Evolutionary conservation across 495 filamentous ascomycete genomes (phyloP), one percentile per base, ranked within the genome.

Genomic region (Penicillium canariense): DNA sequence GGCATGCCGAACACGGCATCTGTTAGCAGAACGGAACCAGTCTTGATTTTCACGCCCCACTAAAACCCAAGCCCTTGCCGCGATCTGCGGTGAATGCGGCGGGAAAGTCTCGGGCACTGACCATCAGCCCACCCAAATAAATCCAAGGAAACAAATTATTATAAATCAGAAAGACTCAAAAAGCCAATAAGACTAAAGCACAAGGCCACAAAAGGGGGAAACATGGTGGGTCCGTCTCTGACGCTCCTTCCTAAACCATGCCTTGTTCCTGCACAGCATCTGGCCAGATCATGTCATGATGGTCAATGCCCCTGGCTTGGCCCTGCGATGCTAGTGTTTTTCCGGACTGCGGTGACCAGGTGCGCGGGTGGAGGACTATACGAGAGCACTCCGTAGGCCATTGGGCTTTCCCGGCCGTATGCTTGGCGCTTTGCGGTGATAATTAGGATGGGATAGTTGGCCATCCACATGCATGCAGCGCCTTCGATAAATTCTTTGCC

Each of bases 1-100:
- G 61, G 61, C 50, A 63, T 63, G 53, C 56, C 57, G 56, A 57
- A 38, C 31, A 55, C 56, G 57, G 60, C 52, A 60, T 57, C 54
- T 34, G n/a, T 18, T 42, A 35, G 49, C 42, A 31, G 39, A 36
- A 42, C 60, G 59, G 54, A 60, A 60, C 51, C 60, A 55, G 32
- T 48, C 28, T 49, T 43, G 43, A 47, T 55, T 62, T 52, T 62
- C 52, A 39, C 15, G 58, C 47, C 64, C 64, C 60, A 60, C 58
- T 52, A 23, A 25, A n/a, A 34, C 20, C 52, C 48, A 56, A 55
- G 49, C 52, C 54, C 49, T 50, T 66, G 55, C 56, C 53, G 54
- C 44, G 60, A 66, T 63, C 57, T 49, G 38, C 60, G 52, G 54
- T 66, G 58, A 60, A 52, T 36, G 15, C 6, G 32, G 39, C 50